Base-by-base conservation (phyloP, 1,139 yeast genomes). In the Diutina neorugosa region DNA sequence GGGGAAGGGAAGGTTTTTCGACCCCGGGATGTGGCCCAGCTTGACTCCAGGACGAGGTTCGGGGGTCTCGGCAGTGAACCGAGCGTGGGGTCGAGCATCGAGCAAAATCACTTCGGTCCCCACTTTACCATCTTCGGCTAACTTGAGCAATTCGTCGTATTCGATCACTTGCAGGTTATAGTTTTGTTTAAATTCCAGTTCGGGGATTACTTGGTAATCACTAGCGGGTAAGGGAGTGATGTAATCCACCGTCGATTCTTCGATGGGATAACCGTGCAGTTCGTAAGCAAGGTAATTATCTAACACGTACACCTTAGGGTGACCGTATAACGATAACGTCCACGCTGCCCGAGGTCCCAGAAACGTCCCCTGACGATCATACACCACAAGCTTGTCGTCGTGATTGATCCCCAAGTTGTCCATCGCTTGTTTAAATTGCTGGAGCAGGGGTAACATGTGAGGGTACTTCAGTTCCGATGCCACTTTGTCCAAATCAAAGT, bases 321-420 rank as follows among this genome's bases (percentile, higher is more conserved):
- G 97, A 4, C 94, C 94, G 65, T 84, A 87, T 3, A 86, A 72
- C 31, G 82, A 73, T 61, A 91, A 76, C 61, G 90, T 88, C 96
- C 96, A 93, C 0, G 91, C 91, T 27, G 86, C 94, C 58, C 98
- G 74, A 40, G 98, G 96, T 4, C 91, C 81, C 44, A 95, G 84
- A 66, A 91, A 89, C 57, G 86, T 81, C 1, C 96, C 96, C 48
- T 78, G 76, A 58, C 82, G 81, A 65, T 93, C 98, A 65, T 93
- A 93, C 9, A 93, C 81, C n/a, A 93, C 84, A 53, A 93, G 64
- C 18, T 73, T 69, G 58, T 90, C 94, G 44, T 70, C 67, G 52
- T 67, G 68, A 31, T 61, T 61, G 46, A 80, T 63, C 1, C 81
- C 81, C 57, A 80, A 67, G 19, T 74, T 62, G 34, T 78, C 66